A percentile compares a stretch with the other conserved stretches of the same genome.
phyloP scores from a whole-genome alignment of 1,284 basidiomycete genomes.

The Coniophora puteana region DNA sequence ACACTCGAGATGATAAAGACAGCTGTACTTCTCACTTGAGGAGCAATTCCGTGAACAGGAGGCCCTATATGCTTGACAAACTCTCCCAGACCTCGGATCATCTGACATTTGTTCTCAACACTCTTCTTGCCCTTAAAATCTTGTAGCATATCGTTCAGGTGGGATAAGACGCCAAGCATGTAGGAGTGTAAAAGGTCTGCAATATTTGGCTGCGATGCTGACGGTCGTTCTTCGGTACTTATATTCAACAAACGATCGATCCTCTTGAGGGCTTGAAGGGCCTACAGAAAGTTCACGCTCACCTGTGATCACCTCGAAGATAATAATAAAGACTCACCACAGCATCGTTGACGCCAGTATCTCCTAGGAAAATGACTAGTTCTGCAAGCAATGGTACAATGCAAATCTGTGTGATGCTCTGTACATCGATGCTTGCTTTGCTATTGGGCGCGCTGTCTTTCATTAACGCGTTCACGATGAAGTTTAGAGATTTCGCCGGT shows the following conservation, averaged over 20 bases:
- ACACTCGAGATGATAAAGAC: slow-evolving; percentile 7
- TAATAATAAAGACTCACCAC: slow-evolving; percentile 33
- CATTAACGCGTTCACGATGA: slow-evolving; percentile 45
- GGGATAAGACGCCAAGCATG: slow-evolving; percentile 79
- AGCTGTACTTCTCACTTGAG: slow-evolving; percentile 59
- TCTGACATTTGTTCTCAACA: slow-evolving; percentile 62
- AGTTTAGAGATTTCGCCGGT: slow-evolving; percentile 56
- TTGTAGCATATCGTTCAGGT: slow-evolving; percentile 81
- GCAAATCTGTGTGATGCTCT: slow-evolving; percentile 59
- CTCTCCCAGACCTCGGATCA: slow-evolving; percentile 77
- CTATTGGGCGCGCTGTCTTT: slow-evolving; percentile 25
- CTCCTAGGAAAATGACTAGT: slow-evolving; percentile 74
- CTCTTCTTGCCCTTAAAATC: slow-evolving; percentile 76
- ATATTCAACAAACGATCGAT: slow-evolving; percentile 42
- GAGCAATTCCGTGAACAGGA: slow-evolving; percentile 70
- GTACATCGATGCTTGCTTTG: slow-evolving; percentile 47
- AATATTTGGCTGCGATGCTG: slow-evolving; percentile 45
- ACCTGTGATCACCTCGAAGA: slow-evolving; percentile 4
- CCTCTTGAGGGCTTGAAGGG: slow-evolving; percentile 58
- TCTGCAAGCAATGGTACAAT: slow-evolving; percentile 67
- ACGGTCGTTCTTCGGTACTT: slow-evolving; percentile 18
- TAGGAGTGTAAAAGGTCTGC: slow-evolving; percentile 64
- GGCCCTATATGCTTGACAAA: slow-evolving; percentile 74
- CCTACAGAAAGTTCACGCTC: slow-evolving; percentile 34
- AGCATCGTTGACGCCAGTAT: slow-evolving; percentile 43